Evolutionary conservation across 805 yeast genomes (phyloP).

Genomic region (Sungouiozyma intestinalis): DNA sequence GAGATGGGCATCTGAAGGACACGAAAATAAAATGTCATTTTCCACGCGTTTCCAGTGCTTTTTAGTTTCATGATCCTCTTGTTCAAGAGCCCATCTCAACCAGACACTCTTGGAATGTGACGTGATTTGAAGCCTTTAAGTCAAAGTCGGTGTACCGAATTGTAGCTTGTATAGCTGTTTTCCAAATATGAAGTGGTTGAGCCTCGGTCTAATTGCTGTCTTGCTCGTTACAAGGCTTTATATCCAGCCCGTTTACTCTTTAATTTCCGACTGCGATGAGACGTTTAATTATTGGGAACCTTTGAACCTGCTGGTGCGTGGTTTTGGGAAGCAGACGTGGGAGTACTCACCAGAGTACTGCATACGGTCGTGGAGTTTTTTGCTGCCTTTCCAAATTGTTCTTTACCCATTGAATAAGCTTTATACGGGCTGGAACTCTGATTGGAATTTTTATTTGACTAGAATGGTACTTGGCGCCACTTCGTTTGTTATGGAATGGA

Average conservation of each 20-base stretch:
- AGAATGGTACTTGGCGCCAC: conserved; percentile 19
- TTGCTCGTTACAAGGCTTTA: conserved; percentile 25
- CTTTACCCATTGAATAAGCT: conserved; percentile 16
- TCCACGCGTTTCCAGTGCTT: not conserved
- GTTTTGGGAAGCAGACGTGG: conserved; percentile 93
- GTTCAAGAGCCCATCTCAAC: too few species aligned
- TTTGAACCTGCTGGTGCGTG: conserved; percentile 60
- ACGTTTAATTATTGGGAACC: conserved; percentile 94
- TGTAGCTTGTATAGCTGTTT: not conserved
- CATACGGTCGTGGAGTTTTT: conserved; percentile 75
- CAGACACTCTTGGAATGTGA: too few species aligned
- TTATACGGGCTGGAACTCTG: conserved; percentile 21
- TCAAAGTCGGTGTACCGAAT: not conserved
- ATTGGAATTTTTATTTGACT: conserved; percentile 17
- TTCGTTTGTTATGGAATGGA: conserved; percentile 37
- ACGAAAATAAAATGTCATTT: not conserved
- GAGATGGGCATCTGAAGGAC: too few species aligned
- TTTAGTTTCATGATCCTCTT: too few species aligned
- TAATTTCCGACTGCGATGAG: conserved; percentile 89
- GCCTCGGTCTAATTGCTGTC: conserved; percentile 10
- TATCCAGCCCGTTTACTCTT: conserved; percentile 37
- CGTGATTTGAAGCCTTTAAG: too few species aligned
- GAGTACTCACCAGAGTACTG: conserved; percentile 88
- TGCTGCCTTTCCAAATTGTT: conserved; percentile 35
- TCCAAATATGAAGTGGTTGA: conserved; percentile 1